These are phyloP conservation scores for Irineochytrium annulatum DNA, from an alignment of 192 early-diverging fungal species.

Conservation along the genomic window DNA sequence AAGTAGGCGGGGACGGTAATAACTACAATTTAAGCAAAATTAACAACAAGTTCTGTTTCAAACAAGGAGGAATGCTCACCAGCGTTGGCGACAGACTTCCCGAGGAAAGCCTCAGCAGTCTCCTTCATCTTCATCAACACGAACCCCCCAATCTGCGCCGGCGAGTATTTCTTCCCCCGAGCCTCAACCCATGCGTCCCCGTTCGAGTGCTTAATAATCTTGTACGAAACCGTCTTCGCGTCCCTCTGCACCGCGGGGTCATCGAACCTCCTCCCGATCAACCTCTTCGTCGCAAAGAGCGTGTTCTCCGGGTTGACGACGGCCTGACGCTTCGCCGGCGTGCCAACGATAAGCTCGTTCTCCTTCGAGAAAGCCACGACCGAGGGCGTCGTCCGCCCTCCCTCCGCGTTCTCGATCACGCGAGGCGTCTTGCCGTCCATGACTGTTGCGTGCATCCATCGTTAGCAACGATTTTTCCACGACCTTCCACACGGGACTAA, in stretches of 20 bases:
- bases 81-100: slow-evolving; percentile 80
- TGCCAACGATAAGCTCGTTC: slow-evolving; percentile 91
- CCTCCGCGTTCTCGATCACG: slow-evolving; percentile 97
- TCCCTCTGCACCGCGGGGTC: slow-evolving; percentile 87
- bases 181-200: slow-evolving; percentile 98
- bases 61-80: slow-evolving; percentile 28
- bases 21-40: slow-evolving; percentile 36
- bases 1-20: slow-evolving; percentile 99
- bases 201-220: slow-evolving; percentile 91
- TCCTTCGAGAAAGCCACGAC: slow-evolving; percentile 95
- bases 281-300: slow-evolving; percentile 92
- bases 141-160: slow-evolving; percentile 93
- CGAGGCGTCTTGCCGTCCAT: slow-evolving; percentile 98
- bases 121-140: slow-evolving; percentile 99
- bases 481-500: slow-evolving; percentile 16
- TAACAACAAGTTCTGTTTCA: background rate
- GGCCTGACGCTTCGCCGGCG: slow-evolving; percentile 96
- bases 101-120: slow-evolving; percentile 73
- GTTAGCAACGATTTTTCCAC: slow-evolving; percentile 1
- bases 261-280: slow-evolving; percentile 91
- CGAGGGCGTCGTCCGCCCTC: slow-evolving; percentile 94
- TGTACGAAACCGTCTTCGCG: slow-evolving; percentile 86
- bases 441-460: slow-evolving; percentile 36
- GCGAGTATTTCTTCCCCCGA: slow-evolving; percentile 91
- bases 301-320: slow-evolving; percentile 99